Conservation (phyloP, 306 rosid species). For the Geum urbanum region DNA sequence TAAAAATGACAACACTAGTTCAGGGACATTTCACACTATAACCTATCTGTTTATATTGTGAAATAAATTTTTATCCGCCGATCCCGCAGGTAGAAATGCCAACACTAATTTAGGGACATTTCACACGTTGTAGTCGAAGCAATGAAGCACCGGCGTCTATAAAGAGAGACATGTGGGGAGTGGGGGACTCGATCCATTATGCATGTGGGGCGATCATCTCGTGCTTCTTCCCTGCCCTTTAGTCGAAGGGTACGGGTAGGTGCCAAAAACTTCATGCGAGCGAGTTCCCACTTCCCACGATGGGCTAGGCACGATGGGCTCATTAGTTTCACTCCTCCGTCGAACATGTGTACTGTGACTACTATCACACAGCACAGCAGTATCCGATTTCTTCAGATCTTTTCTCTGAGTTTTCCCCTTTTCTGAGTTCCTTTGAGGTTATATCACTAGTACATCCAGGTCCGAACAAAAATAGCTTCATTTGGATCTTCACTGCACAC, state of each 20-base stretch:
- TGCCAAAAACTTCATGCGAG: conserved; percentile 6
- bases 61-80: too few species aligned
- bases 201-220: neutral
- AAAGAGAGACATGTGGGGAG: too few species aligned
- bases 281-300: neutral
- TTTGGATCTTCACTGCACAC: too few species aligned
- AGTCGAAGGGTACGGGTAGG: neutral
- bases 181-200: neutral
- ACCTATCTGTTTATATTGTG: too few species aligned
- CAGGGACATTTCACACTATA: too few species aligned
- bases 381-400: neutral
- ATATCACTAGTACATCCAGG: too few species aligned
- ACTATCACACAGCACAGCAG: neutral
- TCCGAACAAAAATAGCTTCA: too few species aligned
- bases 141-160: too few species aligned
- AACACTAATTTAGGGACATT: neutral
- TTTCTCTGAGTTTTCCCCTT: neutral
- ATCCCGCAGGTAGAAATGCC: too few species aligned
- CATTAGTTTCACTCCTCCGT: neutral
- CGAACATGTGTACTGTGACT: neutral
- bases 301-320: neutral
- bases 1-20: too few species aligned
- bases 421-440: neutral
- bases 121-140: conserved; percentile 1
- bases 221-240: neutral